phyloP scores from a whole-genome alignment of 2,329 filamentous ascomycete genomes.

The Talaromyces piceae region DNA sequence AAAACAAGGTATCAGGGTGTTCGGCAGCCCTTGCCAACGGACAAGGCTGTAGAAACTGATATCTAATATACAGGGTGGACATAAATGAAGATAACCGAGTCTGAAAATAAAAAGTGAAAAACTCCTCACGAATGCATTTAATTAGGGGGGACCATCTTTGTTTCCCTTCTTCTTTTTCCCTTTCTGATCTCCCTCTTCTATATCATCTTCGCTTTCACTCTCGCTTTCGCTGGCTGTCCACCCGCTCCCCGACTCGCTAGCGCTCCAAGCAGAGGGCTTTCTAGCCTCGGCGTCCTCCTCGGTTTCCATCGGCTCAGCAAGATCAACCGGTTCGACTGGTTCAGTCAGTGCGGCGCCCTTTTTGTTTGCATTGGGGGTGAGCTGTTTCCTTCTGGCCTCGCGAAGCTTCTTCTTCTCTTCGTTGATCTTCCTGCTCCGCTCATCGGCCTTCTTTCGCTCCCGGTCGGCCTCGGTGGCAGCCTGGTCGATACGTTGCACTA shows the following conservation, averaged over 20 bases:
- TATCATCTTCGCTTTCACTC: neutral
- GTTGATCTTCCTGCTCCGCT: constrained; percentile 15
- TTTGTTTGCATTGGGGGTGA: constrained; percentile 17
- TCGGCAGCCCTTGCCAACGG: neutral
- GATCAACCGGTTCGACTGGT: neutral
- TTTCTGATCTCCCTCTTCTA: no score
- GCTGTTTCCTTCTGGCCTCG: constrained; percentile 16
- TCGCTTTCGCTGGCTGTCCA: constrained; percentile 20
- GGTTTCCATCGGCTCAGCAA: neutral
- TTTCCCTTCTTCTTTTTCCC: no score
- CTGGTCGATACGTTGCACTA: constrained; percentile 40
- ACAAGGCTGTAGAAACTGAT: neutral
- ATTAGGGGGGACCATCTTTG: neutral
- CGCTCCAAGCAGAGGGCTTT: constrained; percentile 24
- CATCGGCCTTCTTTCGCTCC: constrained; percentile 15
- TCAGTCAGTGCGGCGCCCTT: constrained; percentile 11
- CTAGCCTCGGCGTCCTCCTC: constrained; percentile 1
- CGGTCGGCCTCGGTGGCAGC: constrained; percentile 20
- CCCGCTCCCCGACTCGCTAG: constrained; percentile 30
- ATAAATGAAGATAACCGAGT: neutral
- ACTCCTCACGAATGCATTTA: neutral
- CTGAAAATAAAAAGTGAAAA: neutral
- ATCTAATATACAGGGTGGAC: constrained; percentile 3
- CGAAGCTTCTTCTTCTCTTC: constrained; percentile 16
- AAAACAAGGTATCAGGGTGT: no score